Conservation (phyloP, 129 eudicot species). For the sunflower (Helianthus annuus) region HanXRQr2.0-SUNRISE NC_035434.2:167421597-167422096, state of each 20-base stretch:
- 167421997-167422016: too few relatives aligned
- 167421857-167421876: constrained; percentile 13
- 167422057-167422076: too few relatives aligned
- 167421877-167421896: background rate
- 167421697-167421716: constrained; percentile 9
- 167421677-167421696: constrained; percentile 27
- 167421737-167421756: background rate
- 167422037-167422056: too few relatives aligned
- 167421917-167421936: too few relatives aligned
- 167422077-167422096: too few relatives aligned
- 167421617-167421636: constrained; percentile 41
- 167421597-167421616: constrained; percentile 42
- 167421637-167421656: constrained; percentile 47
- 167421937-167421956: too few relatives aligned
- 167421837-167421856: constrained; percentile 15
- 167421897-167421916: background rate
- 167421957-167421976: too few relatives aligned
- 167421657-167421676: constrained; percentile 38
- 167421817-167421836: constrained; percentile 14
- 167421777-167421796: constrained; percentile 1
- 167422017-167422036: too few relatives aligned
- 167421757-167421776: constrained; percentile 30
- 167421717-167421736: constrained; percentile 1
- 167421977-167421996: too few relatives aligned
- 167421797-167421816: constrained; percentile 14